phyloP scores from a whole-genome alignment of 441 rosid genomes.

The Syzygium syzygioides region DNA sequence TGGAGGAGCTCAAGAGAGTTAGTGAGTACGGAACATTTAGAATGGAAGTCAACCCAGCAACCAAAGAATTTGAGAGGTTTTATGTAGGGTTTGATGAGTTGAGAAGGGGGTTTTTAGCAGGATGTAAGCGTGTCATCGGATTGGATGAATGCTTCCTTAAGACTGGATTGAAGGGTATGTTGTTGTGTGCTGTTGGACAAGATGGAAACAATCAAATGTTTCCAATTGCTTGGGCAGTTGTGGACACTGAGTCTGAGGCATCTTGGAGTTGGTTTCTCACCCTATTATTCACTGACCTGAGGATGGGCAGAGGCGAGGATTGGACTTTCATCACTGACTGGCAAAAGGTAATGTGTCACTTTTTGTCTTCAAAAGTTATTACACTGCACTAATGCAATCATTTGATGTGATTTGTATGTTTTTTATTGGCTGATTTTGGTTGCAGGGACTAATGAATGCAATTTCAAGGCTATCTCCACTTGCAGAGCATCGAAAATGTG shows the following conservation, averaged over 20 bases:
- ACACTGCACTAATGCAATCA: not conserved
- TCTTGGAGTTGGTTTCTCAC: not conserved
- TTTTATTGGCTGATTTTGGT: not conserved
- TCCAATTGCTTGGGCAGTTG: not conserved
- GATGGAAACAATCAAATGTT: not conserved
- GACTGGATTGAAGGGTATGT: not conserved
- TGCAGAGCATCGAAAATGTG: not conserved
- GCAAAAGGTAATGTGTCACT: not conserved
- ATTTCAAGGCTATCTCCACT: not conserved
- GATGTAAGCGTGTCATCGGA: not conserved
- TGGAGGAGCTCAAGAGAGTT: not conserved
- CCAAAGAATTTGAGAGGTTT: no score
- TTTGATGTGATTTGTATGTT: not conserved
- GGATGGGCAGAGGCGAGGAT: not conserved
- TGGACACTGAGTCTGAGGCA: not conserved
- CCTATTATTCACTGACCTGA: not conserved
- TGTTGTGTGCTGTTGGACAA: not conserved
- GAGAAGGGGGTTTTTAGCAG: not conserved
- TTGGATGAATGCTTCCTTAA: not conserved
- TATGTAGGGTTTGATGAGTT: not conserved
- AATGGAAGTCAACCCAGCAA: not conserved
- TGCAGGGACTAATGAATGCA: not conserved
- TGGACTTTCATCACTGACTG: not conserved
- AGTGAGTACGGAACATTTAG: not conserved
- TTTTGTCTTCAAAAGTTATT: not conserved